Evolutionary conservation across 306 rosid species (phyloP).

Genomic region (Gynostemma pentaphyllum): DNA sequence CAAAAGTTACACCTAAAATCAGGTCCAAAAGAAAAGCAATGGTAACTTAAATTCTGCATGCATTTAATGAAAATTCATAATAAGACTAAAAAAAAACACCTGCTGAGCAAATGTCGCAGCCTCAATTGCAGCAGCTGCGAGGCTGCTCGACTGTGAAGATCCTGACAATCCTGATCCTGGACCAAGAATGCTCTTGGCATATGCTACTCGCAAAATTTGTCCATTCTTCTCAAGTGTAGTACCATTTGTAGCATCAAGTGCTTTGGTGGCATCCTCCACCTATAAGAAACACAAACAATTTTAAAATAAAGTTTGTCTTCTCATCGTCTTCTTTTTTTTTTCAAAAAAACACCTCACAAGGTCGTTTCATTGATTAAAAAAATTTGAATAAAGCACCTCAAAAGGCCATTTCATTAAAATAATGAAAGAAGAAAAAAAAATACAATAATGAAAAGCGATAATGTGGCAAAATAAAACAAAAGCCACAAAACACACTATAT

Average conservation of each 20-base stretch:
- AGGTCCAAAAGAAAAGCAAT: not conserved
- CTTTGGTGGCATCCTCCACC: constrained; percentile 95
- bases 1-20: not conserved
- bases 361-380: no score
- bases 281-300: constrained; percentile 16
- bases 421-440: no score
- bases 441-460: no score
- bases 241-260: constrained; percentile 89
- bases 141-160: constrained; percentile 82
- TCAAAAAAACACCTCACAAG: no score
- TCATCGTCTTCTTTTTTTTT: no score
- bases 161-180: constrained; percentile 77
- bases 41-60: not conserved
- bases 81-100: constrained; percentile 28
- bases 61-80: constrained; percentile 3
- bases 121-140: constrained; percentile 99
- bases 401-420: no score
- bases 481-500: no score
- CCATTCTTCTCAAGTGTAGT: constrained; percentile 87
- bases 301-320: not conserved
- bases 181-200: constrained; percentile 90
- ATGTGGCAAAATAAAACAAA: no score
- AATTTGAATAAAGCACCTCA: no score
- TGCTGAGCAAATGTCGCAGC: constrained; percentile 96
- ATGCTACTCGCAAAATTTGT: constrained; percentile 86